Conservation (phyloP, 2,329 filamentous ascomycete species). For the Byssoonygena ceratinophila region DNA sequence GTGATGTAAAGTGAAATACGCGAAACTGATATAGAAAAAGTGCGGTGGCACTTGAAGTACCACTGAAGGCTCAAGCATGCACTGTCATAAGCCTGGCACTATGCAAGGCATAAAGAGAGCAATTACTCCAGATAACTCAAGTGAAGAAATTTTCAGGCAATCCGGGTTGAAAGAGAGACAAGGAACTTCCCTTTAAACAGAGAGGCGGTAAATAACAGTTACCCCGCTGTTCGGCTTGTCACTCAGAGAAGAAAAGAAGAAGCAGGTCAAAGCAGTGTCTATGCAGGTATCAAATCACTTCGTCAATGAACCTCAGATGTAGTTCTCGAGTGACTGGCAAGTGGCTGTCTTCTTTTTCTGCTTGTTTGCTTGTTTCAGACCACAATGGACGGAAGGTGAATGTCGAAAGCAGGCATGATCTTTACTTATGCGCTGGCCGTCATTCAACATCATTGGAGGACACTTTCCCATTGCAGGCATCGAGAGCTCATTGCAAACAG, state of each 20-base stretch:
- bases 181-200: neutral
- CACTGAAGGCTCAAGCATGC: neutral
- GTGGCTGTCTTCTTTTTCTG: neutral
- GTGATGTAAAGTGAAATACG: neutral
- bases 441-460: neutral
- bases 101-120: neutral
- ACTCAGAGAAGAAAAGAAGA: neutral
- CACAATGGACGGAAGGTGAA: neutral
- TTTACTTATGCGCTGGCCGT: too few relatives aligned
- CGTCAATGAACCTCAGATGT: neutral
- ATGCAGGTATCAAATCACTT: too few relatives aligned
- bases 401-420: neutral
- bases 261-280: too few relatives aligned
- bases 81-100: neutral
- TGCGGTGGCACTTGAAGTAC: neutral
- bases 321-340: neutral
- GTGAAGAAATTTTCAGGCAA: neutral
- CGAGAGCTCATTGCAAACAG: too few relatives aligned
- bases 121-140: neutral
- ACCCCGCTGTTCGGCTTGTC: neutral
- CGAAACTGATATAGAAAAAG: neutral
- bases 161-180: neutral
- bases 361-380: neutral
- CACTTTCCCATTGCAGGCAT: neutral
- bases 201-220: neutral